Evolutionary conservation across 2,329 filamentous ascomycete species (phyloP).

Genomic region (Paracorniculantispora psalliotae): DNA sequence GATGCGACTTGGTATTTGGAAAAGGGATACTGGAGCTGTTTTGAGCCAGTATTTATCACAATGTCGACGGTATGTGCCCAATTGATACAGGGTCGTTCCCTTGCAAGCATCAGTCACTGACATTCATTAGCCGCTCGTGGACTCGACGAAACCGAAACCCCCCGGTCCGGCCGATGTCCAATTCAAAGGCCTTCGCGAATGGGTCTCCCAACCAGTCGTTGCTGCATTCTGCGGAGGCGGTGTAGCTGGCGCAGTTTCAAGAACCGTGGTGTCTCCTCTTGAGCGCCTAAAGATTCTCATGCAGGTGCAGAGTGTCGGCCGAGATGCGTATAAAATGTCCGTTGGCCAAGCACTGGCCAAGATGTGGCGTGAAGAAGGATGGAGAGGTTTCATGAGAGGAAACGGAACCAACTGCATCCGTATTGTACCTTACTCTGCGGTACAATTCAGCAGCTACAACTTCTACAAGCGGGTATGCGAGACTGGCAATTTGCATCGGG

Average conservation of each 20-base stretch:
- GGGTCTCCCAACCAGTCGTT: conserved; percentile 74
- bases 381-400: conserved; percentile 94
- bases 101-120: not conserved
- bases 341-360: conserved; percentile 84
- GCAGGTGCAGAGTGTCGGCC: conserved; percentile 85
- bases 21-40: not conserved
- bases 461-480: conserved; percentile 81
- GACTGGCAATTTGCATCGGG: not conserved
- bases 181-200: conserved; percentile 36
- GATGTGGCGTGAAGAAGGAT: conserved; percentile 97
- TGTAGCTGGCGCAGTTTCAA: conserved; percentile 91
- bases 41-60: not conserved
- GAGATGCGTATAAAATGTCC: conserved; percentile 89
- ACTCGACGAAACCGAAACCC: conserved; percentile 20
- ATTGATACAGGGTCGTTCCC: not conserved
- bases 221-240: conserved; percentile 94
- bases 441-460: conserved; percentile 97
- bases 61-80: conserved; percentile 5
- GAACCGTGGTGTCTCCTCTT: conserved; percentile 92
- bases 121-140: conserved; percentile 8
- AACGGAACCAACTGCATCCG: conserved; percentile 98
- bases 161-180: conserved; percentile 24
- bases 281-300: conserved; percentile 97
- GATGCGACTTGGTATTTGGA: not conserved
- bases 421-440: conserved; percentile 95